phyloP scores from a whole-genome alignment of 2,329 filamentous ascomycete genomes.

The Colletotrichum spaethianum region DNA sequence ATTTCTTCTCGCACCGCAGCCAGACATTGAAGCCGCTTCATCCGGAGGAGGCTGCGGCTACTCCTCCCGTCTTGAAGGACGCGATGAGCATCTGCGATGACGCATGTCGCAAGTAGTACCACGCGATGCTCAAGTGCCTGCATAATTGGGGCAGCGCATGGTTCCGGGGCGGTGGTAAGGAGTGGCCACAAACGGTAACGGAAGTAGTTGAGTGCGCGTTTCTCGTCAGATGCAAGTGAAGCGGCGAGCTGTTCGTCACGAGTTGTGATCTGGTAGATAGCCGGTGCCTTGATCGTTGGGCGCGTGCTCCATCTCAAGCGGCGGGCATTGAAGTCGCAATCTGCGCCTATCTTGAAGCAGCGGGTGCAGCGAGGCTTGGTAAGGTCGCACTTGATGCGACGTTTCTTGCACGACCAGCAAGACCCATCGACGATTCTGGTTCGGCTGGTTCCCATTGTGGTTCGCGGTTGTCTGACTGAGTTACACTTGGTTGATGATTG shows the following conservation, averaged over 20 bases:
- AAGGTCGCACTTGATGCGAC: constrained; percentile 55
- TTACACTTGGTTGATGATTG: not conserved
- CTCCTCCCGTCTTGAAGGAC: constrained; percentile 50
- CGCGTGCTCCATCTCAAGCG: constrained; percentile 59
- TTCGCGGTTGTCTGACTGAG: not conserved
- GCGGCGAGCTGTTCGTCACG: constrained; percentile 44
- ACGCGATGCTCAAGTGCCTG: constrained; percentile 52
- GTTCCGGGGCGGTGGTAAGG: constrained; percentile 47
- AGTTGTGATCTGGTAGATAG: constrained; percentile 47
- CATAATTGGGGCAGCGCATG: constrained; percentile 49
- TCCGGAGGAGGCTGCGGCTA: constrained; percentile 45
- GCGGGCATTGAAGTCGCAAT: constrained; percentile 52
- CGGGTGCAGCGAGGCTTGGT: constrained; percentile 50
- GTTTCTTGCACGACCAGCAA: constrained; percentile 54
- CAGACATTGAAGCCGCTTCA: constrained; percentile 49
- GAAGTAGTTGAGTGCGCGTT: constrained; percentile 51
- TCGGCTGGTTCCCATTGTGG: constrained; percentile 19
- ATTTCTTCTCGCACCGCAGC: constrained; percentile 51
- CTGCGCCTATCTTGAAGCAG: constrained; percentile 45
- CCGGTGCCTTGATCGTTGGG: constrained; percentile 49
- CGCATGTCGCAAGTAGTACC: constrained; percentile 50
- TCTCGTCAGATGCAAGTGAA: constrained; percentile 48
- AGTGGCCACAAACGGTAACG: constrained; percentile 51
- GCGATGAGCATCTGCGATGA: constrained; percentile 51
- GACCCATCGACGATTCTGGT: constrained; percentile 49